Conservation (phyloP, 2,329 filamentous ascomycete species). For the Pseudocercospora fijiensis region DNA sequence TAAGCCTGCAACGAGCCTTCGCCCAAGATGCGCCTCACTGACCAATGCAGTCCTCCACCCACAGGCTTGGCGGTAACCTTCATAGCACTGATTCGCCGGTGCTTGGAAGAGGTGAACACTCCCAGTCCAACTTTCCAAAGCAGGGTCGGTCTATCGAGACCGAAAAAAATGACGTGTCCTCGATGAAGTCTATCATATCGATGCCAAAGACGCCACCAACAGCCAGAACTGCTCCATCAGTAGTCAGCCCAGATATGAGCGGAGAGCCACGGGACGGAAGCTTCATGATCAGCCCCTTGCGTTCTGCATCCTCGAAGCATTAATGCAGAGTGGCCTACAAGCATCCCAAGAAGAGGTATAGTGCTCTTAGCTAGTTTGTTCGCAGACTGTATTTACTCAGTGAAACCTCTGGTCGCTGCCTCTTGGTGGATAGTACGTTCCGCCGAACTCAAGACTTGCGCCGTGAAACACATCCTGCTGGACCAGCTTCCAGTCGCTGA, state of each 20-base stretch:
- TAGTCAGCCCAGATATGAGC: conserved; percentile 5
- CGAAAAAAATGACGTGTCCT: not conserved
- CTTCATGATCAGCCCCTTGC: conserved; percentile 21
- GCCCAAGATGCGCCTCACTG: not conserved
- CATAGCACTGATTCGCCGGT: conserved; percentile 11
- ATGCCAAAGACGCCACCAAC: conserved; percentile 25
- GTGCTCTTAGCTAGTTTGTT: not conserved
- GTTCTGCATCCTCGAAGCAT: not conserved
- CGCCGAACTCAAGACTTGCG: conserved; percentile 52
- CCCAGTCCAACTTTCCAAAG: not conserved
- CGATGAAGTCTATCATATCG: conserved; percentile 17
- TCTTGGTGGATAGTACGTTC: conserved; percentile 47
- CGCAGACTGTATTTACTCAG: conserved; percentile 23
- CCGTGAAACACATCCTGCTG: conserved; percentile 44
- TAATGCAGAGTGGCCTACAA: not conserved
- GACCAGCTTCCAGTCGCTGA: conserved; percentile 44
- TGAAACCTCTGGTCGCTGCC: conserved; percentile 41
- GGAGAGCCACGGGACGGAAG: conserved; percentile 9
- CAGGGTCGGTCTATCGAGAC: not conserved
- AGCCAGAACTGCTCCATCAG: conserved; percentile 10
- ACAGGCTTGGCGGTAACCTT: not conserved
- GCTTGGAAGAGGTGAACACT: not conserved
- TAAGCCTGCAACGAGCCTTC: conserved; percentile 5
- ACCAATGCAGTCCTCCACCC: conserved; percentile 9
- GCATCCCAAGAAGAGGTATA: not conserved